Conservation (phyloP, 805 yeast species). For the Yarrowia yakushimensis region DNA sequence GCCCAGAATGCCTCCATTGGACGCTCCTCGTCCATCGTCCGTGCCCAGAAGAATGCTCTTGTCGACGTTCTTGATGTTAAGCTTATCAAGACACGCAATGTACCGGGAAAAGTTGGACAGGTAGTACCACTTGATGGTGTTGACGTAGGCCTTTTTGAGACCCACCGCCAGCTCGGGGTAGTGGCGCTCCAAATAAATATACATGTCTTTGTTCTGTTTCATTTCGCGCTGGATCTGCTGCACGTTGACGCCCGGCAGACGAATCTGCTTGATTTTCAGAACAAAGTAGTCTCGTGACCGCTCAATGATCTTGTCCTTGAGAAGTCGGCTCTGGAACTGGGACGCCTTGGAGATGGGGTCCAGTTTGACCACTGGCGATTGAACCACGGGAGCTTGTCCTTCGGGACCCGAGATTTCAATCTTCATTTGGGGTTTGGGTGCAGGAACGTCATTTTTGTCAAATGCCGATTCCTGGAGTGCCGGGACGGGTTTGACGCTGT, state of each 20-base stretch:
- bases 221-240: slow-evolving; percentile 70
- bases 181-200: slow-evolving; percentile 51
- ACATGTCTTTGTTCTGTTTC: slow-evolving; percentile 59
- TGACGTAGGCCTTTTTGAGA: slow-evolving; percentile 72
- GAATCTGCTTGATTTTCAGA: slow-evolving; percentile 58
- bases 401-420: background rate
- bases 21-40: slow-evolving; percentile 27
- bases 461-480: background rate
- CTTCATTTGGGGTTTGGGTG: background rate
- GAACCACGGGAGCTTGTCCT: background rate
- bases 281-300: slow-evolving; percentile 70
- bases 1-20: slow-evolving; percentile 30
- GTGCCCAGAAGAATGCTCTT: slow-evolving; percentile 55
- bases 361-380: slow-evolving; percentile 7
- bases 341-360: slow-evolving; percentile 28
- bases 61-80: slow-evolving; percentile 56
- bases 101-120: slow-evolving; percentile 72
- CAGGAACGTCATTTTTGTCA: background rate
- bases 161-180: slow-evolving; percentile 66
- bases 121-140: slow-evolving; percentile 94
- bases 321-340: slow-evolving; percentile 43
- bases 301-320: slow-evolving; percentile 65
- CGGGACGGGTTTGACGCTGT: background rate
- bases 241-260: slow-evolving; percentile 64
- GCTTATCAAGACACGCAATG: slow-evolving; percentile 62